Evolutionary conservation across 73 alveolate species (phyloP), one percentile per base, ranked within the genome.

Genomic region (Paramecium biaurelia): DNA sequence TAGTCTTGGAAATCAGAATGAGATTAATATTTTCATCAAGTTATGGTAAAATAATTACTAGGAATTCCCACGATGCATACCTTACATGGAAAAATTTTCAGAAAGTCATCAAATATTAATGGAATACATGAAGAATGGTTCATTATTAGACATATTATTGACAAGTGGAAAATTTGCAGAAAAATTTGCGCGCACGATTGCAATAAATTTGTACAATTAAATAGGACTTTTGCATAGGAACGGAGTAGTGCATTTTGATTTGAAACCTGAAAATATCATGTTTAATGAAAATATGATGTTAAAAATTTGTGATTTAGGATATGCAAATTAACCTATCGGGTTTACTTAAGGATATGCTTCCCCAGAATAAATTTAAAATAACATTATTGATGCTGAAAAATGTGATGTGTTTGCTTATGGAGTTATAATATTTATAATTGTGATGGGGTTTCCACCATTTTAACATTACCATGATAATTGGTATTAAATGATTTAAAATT

Each of bases 261-360:
- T 97, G 35, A 97, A 97, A 89, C 98, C 96, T 11, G 99, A 97
- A 85, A 97, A 97, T 85, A 63, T 95, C 23, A 45, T 95, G 57
- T 70, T 93, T 23, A 74, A 87, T 43, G 85, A 88, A 10, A 58
- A 68, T 42, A 56, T 88, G 76, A 88, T 18, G 20, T 47, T 88
- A 20, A 88, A 88, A 63, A 34, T 88, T 18, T 76, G 90, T 23
- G 93, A 88, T 57, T 70, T 88, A 42, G 93, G 93, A 28, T 88
- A 43, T 88, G 93, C 93, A 21, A 76, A 76, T 30, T 68, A 70
- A 34, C 72, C 89, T 8, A 76, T 38, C 0, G 89, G 89, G 5
- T 76, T 35, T 21, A 76, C 89, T 0, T 18, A 38, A 45, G 89
- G 89, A 8, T 76, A 41, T 76, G 89, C 89, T 15, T 18, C 89